Conservation (phyloP, 257 asterid species). For the Salvia splendens region DNA sequence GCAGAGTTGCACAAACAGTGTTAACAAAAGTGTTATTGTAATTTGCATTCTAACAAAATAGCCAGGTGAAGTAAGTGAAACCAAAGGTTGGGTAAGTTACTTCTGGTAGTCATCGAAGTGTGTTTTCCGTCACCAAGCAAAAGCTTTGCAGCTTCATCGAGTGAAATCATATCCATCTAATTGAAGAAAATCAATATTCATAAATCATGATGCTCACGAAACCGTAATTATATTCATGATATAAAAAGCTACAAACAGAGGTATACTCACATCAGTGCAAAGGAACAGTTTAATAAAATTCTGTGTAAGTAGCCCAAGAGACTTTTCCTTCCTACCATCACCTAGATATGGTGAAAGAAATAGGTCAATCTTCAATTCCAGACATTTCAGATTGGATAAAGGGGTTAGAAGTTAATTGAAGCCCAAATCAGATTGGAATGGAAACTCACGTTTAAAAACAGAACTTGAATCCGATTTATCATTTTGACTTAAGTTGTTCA, state of each 20-base stretch:
- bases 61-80: background rate
- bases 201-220: conserved; percentile 17
- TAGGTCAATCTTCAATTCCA: background rate
- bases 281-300: conserved; percentile 92
- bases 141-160: conserved; percentile 94
- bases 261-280: conserved; percentile 73
- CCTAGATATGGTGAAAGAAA: conserved; percentile 29
- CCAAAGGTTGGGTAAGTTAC: conserved; percentile 42
- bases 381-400: background rate
- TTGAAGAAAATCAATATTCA: background rate
- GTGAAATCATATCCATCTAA: conserved; percentile 89
- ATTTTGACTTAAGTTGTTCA: conserved; percentile 47
- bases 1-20: conserved; percentile 35
- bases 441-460: conserved; percentile 42
- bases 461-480: conserved; percentile 52
- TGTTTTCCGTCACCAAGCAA: conserved; percentile 84
- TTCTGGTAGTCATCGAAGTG: conserved; percentile 85
- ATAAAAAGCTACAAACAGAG: background rate
- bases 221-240: background rate
- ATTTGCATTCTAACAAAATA: conserved; percentile 12
- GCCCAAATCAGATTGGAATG: background rate
- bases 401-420: background rate
- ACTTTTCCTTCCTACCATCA: conserved; percentile 90
- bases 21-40: conserved; percentile 22
- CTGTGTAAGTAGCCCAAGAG: conserved; percentile 93